Evolutionary conservation across 163 green algal species (phyloP).

Genomic region (Dunaliella salina): DNA sequence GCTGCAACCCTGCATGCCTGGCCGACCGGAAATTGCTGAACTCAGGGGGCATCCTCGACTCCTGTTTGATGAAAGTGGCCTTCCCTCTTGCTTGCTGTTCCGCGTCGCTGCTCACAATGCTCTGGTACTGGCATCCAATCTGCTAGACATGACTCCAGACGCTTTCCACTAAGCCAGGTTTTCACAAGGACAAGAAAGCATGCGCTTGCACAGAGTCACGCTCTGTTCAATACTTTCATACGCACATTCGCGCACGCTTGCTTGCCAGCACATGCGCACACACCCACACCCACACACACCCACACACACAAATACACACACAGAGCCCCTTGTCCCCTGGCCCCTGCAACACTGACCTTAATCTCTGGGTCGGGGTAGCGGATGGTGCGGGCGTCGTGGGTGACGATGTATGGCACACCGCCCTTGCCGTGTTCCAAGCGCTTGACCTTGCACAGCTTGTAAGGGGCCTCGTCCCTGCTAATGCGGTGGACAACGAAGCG

Average conservation of each 20-base stretch:
- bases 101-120: no score
- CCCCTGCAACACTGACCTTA: conserved; percentile 58
- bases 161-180: no score
- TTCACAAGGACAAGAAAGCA: no score
- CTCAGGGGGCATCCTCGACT: no score
- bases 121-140: no score
- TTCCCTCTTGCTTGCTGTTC: no score
- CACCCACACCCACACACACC: background rate
- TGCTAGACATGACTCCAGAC: no score
- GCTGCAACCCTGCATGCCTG: background rate
- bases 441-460: conserved; percentile 97
- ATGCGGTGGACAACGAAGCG: conserved; percentile 97
- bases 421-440: conserved; percentile 81
- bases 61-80: no score
- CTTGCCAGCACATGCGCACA: background rate
- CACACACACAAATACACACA: background rate
- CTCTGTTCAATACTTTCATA: background rate
- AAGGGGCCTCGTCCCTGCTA: conserved; percentile 86
- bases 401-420: conserved; percentile 88
- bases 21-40: no score
- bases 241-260: background rate
- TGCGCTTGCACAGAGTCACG: background rate
- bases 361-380: conserved; percentile 97
- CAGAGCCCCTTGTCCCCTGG: background rate
- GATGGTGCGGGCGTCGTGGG: conserved; percentile 95